Conservation (phyloP, 306 rosid genomes). For the Quercus wislizeni region DNA sequence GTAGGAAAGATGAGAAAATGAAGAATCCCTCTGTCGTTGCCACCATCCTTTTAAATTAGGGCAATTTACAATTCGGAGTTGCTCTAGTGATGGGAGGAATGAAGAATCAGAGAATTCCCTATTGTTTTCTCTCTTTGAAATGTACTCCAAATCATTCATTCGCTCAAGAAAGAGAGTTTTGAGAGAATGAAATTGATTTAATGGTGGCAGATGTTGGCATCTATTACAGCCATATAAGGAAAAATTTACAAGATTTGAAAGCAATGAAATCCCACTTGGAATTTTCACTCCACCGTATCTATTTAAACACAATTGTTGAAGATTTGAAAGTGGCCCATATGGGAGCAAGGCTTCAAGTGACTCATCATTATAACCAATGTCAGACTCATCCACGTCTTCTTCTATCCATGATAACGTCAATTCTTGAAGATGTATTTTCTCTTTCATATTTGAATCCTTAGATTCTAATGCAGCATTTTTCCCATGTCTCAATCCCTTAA, state of each 20-base stretch:
- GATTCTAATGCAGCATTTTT: too few species aligned
- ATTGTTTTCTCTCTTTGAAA: too few species aligned
- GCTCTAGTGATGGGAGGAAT: slow-evolving; percentile 21
- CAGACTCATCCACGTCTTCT: fast-evolving
- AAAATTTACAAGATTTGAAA: not conserved
- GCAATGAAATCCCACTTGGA: slow-evolving; percentile 5
- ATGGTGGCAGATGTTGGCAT: not conserved
- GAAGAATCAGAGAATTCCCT: not conserved
- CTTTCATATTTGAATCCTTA: too few species aligned
- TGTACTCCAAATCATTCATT: not conserved
- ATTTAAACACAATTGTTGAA: fast-evolving
- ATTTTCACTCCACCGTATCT: not conserved
- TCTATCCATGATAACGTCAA: not conserved
- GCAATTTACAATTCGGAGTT: too few species aligned
- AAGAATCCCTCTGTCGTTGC: not conserved
- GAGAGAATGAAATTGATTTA: slow-evolving; percentile 16
- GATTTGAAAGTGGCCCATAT: not conserved
- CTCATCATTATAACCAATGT: too few species aligned
- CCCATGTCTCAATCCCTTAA: too few species aligned
- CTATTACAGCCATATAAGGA: fast-evolving
- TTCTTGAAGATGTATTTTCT: too few species aligned
- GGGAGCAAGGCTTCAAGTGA: slow-evolving; percentile 4
- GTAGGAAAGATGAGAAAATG: not conserved
- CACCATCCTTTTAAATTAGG: slow-evolving; percentile 20
- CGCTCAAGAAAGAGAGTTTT: not conserved